A percentile compares a stretch with the other conserved stretches of the same genome.
Evolutionary conservation across 179 eudicot species (phyloP).

Genomic region (Silene vulgaris): DNA sequence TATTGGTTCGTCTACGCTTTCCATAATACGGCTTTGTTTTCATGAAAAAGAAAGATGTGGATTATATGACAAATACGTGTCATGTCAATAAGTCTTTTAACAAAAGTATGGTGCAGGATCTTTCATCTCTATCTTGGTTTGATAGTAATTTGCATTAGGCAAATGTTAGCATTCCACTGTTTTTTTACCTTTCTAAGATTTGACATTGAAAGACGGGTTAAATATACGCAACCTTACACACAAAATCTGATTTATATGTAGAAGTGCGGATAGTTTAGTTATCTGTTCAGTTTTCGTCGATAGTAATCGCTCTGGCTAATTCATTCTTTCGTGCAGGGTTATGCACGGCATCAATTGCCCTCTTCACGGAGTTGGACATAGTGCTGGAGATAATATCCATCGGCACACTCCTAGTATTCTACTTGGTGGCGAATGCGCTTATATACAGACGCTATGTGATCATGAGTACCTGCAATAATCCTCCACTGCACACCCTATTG

Average conservation of each 20-base stretch:
- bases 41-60: conserved; percentile 11
- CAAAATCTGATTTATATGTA: neutral
- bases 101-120: neutral
- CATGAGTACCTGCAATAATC: conserved; percentile 28
- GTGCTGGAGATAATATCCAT: conserved; percentile 70
- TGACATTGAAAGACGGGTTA: neutral
- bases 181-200: neutral
- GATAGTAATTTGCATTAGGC: conserved; percentile 5
- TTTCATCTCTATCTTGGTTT: neutral
- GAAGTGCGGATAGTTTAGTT: neutral
- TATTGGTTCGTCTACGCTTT: neutral
- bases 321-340: conserved; percentile 32
- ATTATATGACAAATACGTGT: neutral
- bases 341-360: conserved; percentile 64
- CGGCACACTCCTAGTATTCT: conserved; percentile 75
- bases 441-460: conserved; percentile 56
- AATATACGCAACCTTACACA: neutral
- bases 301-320: too few species aligned
- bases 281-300: neutral
- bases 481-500: conserved; percentile 37
- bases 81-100: neutral
- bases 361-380: conserved; percentile 62
- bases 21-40: conserved; percentile 5
- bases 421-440: conserved; percentile 76
- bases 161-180: neutral